These are phyloP conservation scores for Penicillium goetzii DNA, from an alignment of 495 filamentous ascomycete genomes.

Conservation along the genomic window DNA sequence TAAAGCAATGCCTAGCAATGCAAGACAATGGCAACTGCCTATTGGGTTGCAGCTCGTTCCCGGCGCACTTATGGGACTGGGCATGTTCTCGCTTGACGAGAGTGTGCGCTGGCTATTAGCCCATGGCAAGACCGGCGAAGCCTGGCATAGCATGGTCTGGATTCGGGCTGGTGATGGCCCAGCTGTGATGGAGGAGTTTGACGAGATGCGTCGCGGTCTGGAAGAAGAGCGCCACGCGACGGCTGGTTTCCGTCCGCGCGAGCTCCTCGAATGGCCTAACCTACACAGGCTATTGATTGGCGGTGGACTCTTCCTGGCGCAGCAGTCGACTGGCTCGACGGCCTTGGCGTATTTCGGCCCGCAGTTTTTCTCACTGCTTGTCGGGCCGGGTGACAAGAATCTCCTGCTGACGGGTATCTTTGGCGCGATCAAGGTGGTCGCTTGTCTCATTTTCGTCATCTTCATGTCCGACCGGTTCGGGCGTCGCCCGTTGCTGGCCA, in stretches of 20 bases:
- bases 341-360: conserved; percentile 57
- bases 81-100: conserved; percentile 53
- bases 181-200: conserved; percentile 48
- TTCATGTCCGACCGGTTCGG: conserved; percentile 62
- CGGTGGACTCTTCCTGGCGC: conserved; percentile 47
- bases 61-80: conserved; percentile 52
- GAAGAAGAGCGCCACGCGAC: conserved; percentile 48
- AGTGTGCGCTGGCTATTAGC: conserved; percentile 56
- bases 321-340: conserved; percentile 58
- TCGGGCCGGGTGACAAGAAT: conserved; percentile 44
- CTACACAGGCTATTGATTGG: conserved; percentile 45
- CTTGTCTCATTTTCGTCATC: conserved; percentile 52
- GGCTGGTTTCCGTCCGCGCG: conserved; percentile 45
- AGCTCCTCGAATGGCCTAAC: conserved; percentile 49
- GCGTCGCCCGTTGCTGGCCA: conserved; percentile 54
- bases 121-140: conserved; percentile 43
- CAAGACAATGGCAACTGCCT: conserved; percentile 57
- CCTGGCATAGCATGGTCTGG: conserved; percentile 54
- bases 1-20: conserved; percentile 60
- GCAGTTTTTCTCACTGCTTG: conserved; percentile 59
- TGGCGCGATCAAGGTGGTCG: conserved; percentile 53
- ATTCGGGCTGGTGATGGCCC: conserved; percentile 46
- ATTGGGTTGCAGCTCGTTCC: conserved; percentile 58
- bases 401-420: conserved; percentile 56
- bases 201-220: conserved; percentile 48